phyloP scores from a whole-genome alignment of 164 flowering plant genomes.

The Tetrastigma voinierianum region DNA sequence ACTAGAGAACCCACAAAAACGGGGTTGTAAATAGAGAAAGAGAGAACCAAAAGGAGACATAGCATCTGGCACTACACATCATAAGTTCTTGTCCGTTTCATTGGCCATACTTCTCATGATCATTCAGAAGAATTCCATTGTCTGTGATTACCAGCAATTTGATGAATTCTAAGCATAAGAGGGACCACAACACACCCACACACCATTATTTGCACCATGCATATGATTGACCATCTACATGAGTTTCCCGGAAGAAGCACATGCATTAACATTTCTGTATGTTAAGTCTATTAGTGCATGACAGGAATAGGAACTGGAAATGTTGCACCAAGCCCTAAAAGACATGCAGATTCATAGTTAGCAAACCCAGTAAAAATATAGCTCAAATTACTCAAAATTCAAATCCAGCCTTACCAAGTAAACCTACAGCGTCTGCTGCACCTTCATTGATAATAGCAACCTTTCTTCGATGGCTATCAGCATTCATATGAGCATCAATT shows the following conservation, averaged over 20 bases:
- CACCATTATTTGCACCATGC: not conserved
- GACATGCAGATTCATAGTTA: not conserved
- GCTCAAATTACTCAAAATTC: too few relatives aligned
- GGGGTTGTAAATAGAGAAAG: not conserved
- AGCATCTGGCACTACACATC: too few relatives aligned
- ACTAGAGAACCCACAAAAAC: not conserved
- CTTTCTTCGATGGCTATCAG: constrained; percentile 31
- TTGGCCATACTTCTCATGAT: not conserved
- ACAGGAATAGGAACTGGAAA: not conserved
- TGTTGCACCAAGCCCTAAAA: not conserved
- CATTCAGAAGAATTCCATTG: not conserved
- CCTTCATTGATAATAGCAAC: constrained; percentile 83
- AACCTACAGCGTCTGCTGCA: constrained; percentile 74
- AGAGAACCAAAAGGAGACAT: not conserved
- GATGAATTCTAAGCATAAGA: not conserved
- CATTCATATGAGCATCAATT: constrained; percentile 10
- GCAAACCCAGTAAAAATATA: not conserved
- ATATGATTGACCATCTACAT: not conserved
- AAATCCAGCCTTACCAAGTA: constrained; percentile 49
- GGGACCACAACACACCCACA: not conserved
- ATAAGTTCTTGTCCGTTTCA: not conserved
- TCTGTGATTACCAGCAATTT: not conserved
- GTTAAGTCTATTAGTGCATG: not conserved
- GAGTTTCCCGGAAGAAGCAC: not conserved
- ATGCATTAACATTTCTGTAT: not conserved